phyloP scores from a whole-genome alignment of 805 yeast genomes.

The Kuraishia hungarica region DNA sequence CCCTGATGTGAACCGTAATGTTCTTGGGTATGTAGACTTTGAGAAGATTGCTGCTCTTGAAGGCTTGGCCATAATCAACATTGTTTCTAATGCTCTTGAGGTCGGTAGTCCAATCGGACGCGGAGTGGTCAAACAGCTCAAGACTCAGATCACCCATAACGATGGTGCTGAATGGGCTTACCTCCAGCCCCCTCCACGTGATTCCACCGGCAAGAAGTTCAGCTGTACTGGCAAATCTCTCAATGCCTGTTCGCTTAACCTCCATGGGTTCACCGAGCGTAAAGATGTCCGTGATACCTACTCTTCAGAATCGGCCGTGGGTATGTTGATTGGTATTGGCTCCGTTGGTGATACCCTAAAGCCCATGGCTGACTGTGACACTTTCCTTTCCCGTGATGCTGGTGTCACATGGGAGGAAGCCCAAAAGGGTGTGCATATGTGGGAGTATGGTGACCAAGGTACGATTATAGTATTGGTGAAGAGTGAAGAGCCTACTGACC shows the following conservation, averaged over 20 bases:
- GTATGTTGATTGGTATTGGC: slow-evolving; percentile 87
- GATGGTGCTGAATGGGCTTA: slow-evolving; percentile 88
- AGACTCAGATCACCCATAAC: slow-evolving; percentile 72
- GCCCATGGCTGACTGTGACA: slow-evolving; percentile 40
- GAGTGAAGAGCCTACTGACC: slow-evolving; percentile 46
- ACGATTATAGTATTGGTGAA: slow-evolving; percentile 70
- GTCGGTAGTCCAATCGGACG: not conserved
- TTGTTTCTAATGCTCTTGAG: slow-evolving; percentile 48
- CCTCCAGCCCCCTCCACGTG: slow-evolving; percentile 59
- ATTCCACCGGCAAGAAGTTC: slow-evolving; percentile 50
- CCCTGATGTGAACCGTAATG: slow-evolving; percentile 66
- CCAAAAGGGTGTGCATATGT: slow-evolving; percentile 64
- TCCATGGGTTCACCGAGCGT: slow-evolving; percentile 90
- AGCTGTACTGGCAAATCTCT: slow-evolving; percentile 38
- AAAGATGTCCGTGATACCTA: slow-evolving; percentile 75
- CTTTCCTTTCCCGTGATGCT: slow-evolving; percentile 83
- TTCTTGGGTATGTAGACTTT: slow-evolving; percentile 74
- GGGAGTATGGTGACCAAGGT: slow-evolving; percentile 98
- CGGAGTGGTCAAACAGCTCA: slow-evolving; percentile 44
- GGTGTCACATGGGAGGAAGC: slow-evolving; percentile 85
- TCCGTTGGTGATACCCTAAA: slow-evolving; percentile 54
- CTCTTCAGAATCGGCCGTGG: slow-evolving; percentile 85
- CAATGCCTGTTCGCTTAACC: slow-evolving; percentile 65
- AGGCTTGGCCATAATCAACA: slow-evolving; percentile 73
- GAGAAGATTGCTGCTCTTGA: slow-evolving; percentile 78